Evolutionary conservation across 257 asterid genomes (phyloP).

Genomic region (Agastache rugosa): DNA sequence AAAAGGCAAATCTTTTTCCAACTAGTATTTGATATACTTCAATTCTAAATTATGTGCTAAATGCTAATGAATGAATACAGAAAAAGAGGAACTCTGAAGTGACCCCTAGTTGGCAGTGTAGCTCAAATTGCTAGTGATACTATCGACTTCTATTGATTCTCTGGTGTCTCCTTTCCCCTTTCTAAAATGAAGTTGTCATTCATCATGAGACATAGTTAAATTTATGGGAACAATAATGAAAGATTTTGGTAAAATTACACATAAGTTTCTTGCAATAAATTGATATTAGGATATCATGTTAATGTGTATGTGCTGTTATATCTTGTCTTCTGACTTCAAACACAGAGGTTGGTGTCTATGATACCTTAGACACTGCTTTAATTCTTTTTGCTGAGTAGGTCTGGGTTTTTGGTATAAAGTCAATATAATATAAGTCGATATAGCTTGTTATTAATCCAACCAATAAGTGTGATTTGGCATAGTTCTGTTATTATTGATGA

Average conservation of each 20-base stretch:
- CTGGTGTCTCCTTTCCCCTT: conserved; percentile 1
- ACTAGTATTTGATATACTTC: neutral
- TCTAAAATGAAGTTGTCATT: neutral
- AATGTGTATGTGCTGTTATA: conserved; percentile 4
- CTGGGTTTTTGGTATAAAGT: neutral
- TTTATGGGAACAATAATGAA: neutral
- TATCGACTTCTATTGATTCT: neutral
- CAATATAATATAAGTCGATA: neutral
- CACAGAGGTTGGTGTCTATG: neutral
- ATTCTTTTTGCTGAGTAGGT: neutral
- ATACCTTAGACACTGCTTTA: neutral
- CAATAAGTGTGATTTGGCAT: conserved; percentile 3
- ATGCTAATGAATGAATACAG: neutral
- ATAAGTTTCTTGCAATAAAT: conserved; percentile 16
- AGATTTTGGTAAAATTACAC: neutral
- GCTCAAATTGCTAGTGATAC: neutral
- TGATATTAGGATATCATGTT: conserved; percentile 15
- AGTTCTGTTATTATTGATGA: conserved; percentile 23
- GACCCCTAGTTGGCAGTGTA: neutral
- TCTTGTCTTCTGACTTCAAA: neutral
- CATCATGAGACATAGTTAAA: neutral
- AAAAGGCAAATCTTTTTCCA: neutral
- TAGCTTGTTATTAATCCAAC: conserved; percentile 19
- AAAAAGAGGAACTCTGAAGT: neutral
- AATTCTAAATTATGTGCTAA: neutral